phyloP scores from a whole-genome alignment of 768 basidiomycete species.

The Suillus tomentosus region DNA sequence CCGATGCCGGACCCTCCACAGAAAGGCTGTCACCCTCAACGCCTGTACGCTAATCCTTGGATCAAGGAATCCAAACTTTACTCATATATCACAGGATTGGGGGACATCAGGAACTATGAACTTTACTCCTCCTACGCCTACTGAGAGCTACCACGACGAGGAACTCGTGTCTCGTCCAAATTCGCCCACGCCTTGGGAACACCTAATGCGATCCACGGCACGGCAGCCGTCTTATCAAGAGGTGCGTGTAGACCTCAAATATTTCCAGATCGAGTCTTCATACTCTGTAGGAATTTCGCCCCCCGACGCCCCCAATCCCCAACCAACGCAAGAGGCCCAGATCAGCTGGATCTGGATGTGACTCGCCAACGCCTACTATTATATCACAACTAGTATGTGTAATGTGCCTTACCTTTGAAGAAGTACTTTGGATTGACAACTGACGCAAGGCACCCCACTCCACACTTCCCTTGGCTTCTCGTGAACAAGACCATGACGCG shows the following conservation, averaged over 20 bases:
- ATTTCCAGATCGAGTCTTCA: conserved; percentile 9
- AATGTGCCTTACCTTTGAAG: conserved; percentile 12
- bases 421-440: conserved; percentile 4
- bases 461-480: conserved; percentile 24
- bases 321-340: conserved; percentile 37
- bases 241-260: conserved; percentile 21
- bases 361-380: conserved; percentile 31
- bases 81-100: conserved; percentile 33
- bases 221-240: conserved; percentile 17
- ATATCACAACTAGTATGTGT: conserved; percentile 28
- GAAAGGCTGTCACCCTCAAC: conserved; percentile 37
- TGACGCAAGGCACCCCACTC: conserved; percentile 27
- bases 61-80: conserved; percentile 27
- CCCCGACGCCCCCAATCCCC: conserved; percentile 58
- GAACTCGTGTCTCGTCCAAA: conserved; percentile 37
- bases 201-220: conserved; percentile 17
- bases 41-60: conserved; percentile 34
- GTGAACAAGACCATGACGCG: conserved; percentile 21
- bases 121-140: conserved; percentile 37
- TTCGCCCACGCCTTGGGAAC: conserved; percentile 38
- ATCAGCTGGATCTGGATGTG: conserved; percentile 34
- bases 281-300: conserved; percentile 49
- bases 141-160: conserved; percentile 32
- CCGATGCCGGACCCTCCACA: conserved; percentile 27
- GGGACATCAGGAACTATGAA: conserved; percentile 32